These are phyloP conservation scores for Asparagopsis taxiformis DNA, from an alignment of 31 red algal genomes.

Conservation along the genomic window DNA sequence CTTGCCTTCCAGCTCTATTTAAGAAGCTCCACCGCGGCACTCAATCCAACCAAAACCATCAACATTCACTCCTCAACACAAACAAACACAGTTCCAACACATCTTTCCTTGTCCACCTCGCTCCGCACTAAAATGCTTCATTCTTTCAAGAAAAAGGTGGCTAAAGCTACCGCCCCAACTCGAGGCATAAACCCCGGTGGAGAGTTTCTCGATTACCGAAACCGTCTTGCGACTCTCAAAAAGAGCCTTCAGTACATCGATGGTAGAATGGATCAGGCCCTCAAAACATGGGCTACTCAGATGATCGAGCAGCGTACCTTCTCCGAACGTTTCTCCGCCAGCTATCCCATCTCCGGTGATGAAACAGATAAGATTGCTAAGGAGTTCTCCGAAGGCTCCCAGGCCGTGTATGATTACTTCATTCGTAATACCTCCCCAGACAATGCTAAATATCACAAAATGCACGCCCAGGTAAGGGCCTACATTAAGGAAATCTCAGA, in stretches of 20 bases:
- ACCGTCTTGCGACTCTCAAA: conserved; percentile 17
- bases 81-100: too few species aligned
- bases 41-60: too few species aligned
- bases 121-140: too few species aligned
- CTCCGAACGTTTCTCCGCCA: conserved; percentile 7
- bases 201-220: conserved; percentile 25
- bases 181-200: conserved; percentile 14
- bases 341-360: conserved; percentile 29
- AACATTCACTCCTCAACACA: too few species aligned
- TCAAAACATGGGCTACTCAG: conserved; percentile 11
- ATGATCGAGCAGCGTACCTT: conserved; percentile 20
- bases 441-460: conserved; percentile 7
- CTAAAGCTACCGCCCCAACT: conserved; percentile 16
- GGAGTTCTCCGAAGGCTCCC: conserved; percentile 5
- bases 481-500: conserved; percentile 28
- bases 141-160: conserved; percentile 18
- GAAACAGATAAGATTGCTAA: conserved; percentile 10
- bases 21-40: too few species aligned
- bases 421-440: conserved; percentile 5
- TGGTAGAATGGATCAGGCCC: conserved; percentile 7
- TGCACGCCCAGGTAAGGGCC: conserved; percentile 25
- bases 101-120: too few species aligned
- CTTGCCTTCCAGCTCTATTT: too few species aligned
- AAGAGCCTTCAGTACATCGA: conserved; percentile 6
- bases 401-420: conserved; percentile 19